These are phyloP conservation scores for Fraxinus americana DNA, from an alignment of 257 asterid genomes.

Conservation along the genomic window DNA sequence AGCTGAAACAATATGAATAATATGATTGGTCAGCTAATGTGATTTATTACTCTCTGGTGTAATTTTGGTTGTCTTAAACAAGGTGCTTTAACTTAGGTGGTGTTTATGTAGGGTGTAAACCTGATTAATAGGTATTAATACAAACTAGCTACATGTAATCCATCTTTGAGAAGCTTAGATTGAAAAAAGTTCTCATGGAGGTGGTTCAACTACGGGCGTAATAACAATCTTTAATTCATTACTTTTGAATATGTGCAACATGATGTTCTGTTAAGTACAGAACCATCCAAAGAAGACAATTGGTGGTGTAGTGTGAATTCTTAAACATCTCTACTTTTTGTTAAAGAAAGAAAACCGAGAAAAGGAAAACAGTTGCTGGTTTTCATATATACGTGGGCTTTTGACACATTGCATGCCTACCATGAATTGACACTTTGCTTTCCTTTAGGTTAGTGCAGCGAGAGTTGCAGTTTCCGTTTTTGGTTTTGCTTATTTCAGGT, in stretches of 20 bases:
- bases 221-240: background rate
- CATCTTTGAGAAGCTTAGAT: background rate
- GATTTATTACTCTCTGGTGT: conserved; percentile 4
- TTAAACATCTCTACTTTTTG: conserved; percentile 5
- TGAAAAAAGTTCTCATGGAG: background rate
- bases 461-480: conserved; percentile 79
- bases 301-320: conserved; percentile 14
- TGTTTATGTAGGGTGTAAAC: background rate
- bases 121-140: background rate
- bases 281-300: conserved; percentile 2
- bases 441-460: conserved; percentile 73
- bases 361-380: conserved; percentile 15
- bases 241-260: background rate
- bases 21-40: background rate
- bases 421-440: conserved; percentile 25
- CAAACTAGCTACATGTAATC: background rate
- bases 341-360: conserved; percentile 8
- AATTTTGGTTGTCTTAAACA: background rate
- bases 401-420: conserved; percentile 19
- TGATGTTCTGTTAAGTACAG: background rate
- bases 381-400: conserved; percentile 17
- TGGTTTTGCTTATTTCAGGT: conserved; percentile 97
- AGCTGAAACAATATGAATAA: background rate
- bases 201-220: background rate
- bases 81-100: background rate